Base-by-base conservation (phyloP, 441 rosid genomes). In the Erodium texanum region DNA sequence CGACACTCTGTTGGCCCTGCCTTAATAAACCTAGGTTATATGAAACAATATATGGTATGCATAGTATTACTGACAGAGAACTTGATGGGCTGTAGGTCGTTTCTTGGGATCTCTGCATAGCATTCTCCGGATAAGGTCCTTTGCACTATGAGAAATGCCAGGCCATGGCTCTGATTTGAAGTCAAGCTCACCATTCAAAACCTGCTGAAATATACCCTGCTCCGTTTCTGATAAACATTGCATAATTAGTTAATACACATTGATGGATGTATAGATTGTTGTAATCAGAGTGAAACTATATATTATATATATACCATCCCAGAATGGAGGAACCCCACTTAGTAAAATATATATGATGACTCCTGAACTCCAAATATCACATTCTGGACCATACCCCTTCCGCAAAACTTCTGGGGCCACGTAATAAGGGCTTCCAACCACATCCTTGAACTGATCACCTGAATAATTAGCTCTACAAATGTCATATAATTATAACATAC, bases 311-410 rank as follows among this genome's bases (percentile, higher is more conserved):
- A n/a, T 45, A 93, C 99, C 99, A 77, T 91, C 99, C 99, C 99
- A 93, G 76, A 93, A 93, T 22, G 97, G 99, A 66, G 99, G 99
- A 1, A 91, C 99, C 0, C 99, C 99, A 68, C 96, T 76, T 34
- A 93, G 81, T 70, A 93, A 78, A 65, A 93, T 93, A 73, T 93
- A 93, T 61, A 86, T 81, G 76, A 93, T 93, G 73, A 93, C 97
- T 64, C 99, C 99, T 27, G 97, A 95, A 76, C 97, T 91, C 96
- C 99, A 93, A 64, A 93, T 92, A 82, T 93, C 99, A 83, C 99
- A 91, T 72, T 87, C 87, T 59, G 82, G 90, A 75, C 97, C 95
- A 78, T 93, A 93, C 73, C 79, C 83, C 77, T 93, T 93, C 73
- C 78, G 68, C 75, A 93, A 75, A 24, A 93, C 99, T 83, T 93